These are phyloP conservation scores for Claviceps fusiformis DNA, from an alignment of 2,329 filamentous ascomycete genomes.

Conservation along the genomic window DNA sequence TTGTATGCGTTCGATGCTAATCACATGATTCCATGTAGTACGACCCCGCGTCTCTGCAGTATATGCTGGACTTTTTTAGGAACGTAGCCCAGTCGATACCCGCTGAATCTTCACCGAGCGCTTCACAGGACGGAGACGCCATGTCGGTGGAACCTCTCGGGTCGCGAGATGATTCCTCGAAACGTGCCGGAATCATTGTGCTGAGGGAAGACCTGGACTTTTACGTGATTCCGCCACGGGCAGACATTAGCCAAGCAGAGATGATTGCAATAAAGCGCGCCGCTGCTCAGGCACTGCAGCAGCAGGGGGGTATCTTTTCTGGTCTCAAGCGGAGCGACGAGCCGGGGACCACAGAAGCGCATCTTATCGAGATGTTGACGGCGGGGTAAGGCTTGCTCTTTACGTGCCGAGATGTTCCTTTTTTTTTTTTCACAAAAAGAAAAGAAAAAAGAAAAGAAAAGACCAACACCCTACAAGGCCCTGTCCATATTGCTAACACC, in stretches of 20 bases:
- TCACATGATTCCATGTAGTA: slow-evolving; percentile 45
- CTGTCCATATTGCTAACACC: neutral
- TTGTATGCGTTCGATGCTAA: neutral
- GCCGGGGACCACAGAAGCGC: slow-evolving; percentile 89
- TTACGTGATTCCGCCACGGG: slow-evolving; percentile 79
- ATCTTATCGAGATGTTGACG: slow-evolving; percentile 98
- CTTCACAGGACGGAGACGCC: slow-evolving; percentile 47
- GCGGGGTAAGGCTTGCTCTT: slow-evolving; percentile 57
- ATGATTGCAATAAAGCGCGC: slow-evolving; percentile 97
- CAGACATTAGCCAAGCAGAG: slow-evolving; percentile 71
- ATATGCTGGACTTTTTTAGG: slow-evolving; percentile 98
- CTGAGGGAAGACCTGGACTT: slow-evolving; percentile 93
- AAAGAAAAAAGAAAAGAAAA: too few species aligned
- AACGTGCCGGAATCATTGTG: slow-evolving; percentile 93
- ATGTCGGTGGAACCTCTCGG: slow-evolving; percentile 61
- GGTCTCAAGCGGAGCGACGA: slow-evolving; percentile 91
- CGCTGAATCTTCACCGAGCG: slow-evolving; percentile 52
- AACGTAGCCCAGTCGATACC: slow-evolving; percentile 94
- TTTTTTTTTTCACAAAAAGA: neutral
- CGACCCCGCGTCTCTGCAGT: slow-evolving; percentile 88
- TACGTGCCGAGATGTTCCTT: neutral
- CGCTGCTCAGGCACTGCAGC: slow-evolving; percentile 71
- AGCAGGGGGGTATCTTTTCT: slow-evolving; percentile 91
- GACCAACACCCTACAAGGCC: too few species aligned
- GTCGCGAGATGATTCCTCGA: slow-evolving; percentile 60